A percentile compares a stretch with the other conserved stretches of the same genome.
These are phyloP conservation scores for barley (Hordeum vulgare) DNA, from an alignment of 176 grass and related monocot species.

Conservation along the genomic window DNA sequence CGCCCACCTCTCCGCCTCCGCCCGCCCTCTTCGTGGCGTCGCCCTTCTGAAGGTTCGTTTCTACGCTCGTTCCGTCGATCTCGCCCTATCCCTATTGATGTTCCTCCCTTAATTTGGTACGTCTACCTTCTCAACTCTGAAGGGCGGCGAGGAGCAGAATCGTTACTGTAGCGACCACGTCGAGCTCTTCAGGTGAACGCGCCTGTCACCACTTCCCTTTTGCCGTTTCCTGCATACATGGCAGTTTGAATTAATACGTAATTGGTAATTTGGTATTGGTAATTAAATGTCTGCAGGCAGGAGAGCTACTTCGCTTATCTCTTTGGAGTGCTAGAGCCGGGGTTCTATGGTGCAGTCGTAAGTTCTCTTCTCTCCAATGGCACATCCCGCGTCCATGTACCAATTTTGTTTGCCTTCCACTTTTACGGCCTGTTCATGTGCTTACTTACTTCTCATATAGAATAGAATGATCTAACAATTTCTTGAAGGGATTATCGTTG, in stretches of 20 bases:
- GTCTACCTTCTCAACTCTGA: not conserved
- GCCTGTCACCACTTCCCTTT: not conserved
- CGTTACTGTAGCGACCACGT: conserved; percentile 51
- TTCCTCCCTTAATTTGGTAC: too few relatives aligned
- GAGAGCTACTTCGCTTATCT: conserved; percentile 95
- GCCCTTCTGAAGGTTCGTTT: conserved; percentile 50
- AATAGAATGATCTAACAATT: too few relatives aligned
- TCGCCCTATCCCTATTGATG: too few relatives aligned
- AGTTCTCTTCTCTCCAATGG: conserved; percentile 21
- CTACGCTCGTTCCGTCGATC: too few relatives aligned
- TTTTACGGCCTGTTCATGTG: too few relatives aligned
- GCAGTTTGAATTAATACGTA: not conserved
- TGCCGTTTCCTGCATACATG: not conserved
- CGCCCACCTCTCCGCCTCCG: conserved; percentile 41
- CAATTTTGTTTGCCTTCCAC: too few relatives aligned
- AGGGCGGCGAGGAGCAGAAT: conserved; percentile 58
- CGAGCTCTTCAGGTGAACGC: conserved; percentile 56
- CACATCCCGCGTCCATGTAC: too few relatives aligned
- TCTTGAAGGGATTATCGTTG: too few relatives aligned
- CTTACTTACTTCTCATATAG: too few relatives aligned
- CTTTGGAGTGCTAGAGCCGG: conserved; percentile 78
- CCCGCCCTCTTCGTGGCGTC: conserved; percentile 41
- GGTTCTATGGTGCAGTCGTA: conserved; percentile 77
- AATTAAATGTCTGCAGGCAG: conserved; percentile 58
- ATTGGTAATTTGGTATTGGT: too few relatives aligned